Conservation (phyloP, 2,329 filamentous ascomycete species). For the Trichoderma koningiopsis region DNA sequence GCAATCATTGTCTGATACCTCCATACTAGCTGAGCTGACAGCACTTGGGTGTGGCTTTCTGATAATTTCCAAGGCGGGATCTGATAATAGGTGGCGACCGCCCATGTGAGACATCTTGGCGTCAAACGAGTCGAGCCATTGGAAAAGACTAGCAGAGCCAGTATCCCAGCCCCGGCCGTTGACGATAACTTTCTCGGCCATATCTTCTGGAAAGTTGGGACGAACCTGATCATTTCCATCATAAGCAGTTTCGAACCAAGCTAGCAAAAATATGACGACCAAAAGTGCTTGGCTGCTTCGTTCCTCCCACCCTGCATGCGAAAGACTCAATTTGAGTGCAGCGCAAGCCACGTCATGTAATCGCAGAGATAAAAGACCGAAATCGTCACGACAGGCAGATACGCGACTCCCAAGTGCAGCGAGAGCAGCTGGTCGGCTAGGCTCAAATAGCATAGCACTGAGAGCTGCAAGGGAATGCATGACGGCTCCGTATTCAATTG, state of each 20-base stretch:
- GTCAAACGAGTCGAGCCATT: conserved; percentile 12
- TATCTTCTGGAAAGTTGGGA: background rate
- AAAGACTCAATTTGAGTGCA: background rate
- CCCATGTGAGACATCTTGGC: conserved; percentile 18
- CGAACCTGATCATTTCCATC: conserved; percentile 8
- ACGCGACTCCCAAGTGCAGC: background rate
- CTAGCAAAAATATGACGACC: background rate
- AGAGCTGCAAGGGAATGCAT: conserved; percentile 13
- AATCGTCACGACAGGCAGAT: conserved; percentile 4
- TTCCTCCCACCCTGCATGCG: conserved; percentile 2
- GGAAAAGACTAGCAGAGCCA: background rate
- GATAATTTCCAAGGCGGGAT: conserved; percentile 4
- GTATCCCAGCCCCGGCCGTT: background rate
- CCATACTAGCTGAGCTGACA: background rate
- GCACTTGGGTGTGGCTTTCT: background rate
- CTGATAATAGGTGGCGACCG: background rate
- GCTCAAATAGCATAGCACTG: conserved; percentile 11
- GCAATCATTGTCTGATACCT: background rate
- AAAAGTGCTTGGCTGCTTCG: conserved; percentile 5
- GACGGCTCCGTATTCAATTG: conserved; percentile 3
- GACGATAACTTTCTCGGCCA: conserved; percentile 2
- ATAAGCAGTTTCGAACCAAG: conserved; percentile 9
- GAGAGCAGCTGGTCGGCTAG: conserved; percentile 4
- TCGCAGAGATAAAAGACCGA: background rate
- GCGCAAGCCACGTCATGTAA: conserved; percentile 6